These are phyloP conservation scores for Austroboletus eburneus DNA, from an alignment of 768 basidiomycete genomes.

Conservation along the genomic window DNA sequence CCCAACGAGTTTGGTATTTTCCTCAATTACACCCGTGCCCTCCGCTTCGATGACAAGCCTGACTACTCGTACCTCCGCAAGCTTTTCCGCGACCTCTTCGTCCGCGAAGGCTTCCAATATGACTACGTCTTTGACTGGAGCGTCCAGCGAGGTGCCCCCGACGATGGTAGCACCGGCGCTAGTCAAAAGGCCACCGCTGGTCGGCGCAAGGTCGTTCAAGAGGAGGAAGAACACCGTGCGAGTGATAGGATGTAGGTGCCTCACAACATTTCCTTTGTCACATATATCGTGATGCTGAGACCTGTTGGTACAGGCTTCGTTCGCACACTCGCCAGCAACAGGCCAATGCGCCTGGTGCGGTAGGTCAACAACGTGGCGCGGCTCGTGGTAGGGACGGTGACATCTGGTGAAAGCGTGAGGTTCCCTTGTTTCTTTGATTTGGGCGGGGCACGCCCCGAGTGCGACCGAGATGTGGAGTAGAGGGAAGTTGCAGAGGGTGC, in stretches of 20 bases:
- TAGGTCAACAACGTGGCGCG: conserved; percentile 42
- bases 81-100: conserved; percentile 97
- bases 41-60: conserved; percentile 99
- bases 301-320: conserved; percentile 56
- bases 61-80: conserved; percentile 99
- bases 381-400: conserved; percentile 43
- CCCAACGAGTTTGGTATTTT: conserved; percentile 99
- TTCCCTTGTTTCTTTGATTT: conserved; percentile 31
- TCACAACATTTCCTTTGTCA: conserved; percentile 15
- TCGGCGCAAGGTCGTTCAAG: conserved; percentile 78
- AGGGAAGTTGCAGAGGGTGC: conserved; percentile 31
- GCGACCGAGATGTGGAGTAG: conserved; percentile 41
- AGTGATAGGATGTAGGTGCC: conserved; percentile 77
- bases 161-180: conserved; percentile 56
- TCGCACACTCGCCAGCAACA: conserved; percentile 84
- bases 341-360: conserved; percentile 44
- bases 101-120: conserved; percentile 97
- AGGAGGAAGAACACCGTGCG: conserved; percentile 78
- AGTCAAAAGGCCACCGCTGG: conserved; percentile 61
- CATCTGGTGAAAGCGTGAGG: conserved; percentile 38
- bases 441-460: conserved; percentile 40
- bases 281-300: conserved; percentile 13
- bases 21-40: conserved; percentile 97
- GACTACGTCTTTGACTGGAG: conserved; percentile 99
- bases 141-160: conserved; percentile 71